phyloP scores from a whole-genome alignment of 495 filamentous ascomycete species.

The Sabuloglossum arenarium region DNA sequence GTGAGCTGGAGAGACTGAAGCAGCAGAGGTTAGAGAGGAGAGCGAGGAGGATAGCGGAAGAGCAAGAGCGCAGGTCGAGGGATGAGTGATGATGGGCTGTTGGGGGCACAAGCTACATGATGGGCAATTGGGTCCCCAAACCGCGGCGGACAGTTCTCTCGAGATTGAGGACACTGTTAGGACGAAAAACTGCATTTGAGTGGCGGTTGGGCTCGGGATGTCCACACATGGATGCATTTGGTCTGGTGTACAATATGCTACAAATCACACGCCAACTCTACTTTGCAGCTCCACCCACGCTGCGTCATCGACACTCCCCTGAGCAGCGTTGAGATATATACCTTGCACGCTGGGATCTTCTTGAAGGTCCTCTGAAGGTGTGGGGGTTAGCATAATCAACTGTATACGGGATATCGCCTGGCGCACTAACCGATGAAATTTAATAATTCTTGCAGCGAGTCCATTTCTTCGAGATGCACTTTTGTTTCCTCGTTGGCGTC shows the following conservation, averaged over 20 bases:
- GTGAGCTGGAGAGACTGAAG: conserved; percentile 55
- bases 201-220: not conserved
- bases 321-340: conserved; percentile 38
- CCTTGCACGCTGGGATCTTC: conserved; percentile 45
- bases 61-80: conserved; percentile 14
- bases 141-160: too few species aligned
- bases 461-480: conserved; percentile 27
- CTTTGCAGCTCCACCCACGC: conserved; percentile 13
- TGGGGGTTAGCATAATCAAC: not conserved
- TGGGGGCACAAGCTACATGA: too few species aligned
- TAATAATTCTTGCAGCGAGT: conserved; percentile 25
- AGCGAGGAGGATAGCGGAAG: conserved; percentile 34
- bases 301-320: conserved; percentile 10
- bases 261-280: conserved; percentile 10
- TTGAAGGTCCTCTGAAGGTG: conserved; percentile 17
- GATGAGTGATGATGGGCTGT: not conserved
- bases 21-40: conserved; percentile 34
- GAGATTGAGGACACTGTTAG: not conserved
- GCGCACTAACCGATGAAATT: conserved; percentile 33
- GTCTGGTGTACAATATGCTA: not conserved
- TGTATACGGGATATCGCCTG: not conserved
- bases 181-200: not conserved
- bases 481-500: conserved; percentile 60
- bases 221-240: not conserved
- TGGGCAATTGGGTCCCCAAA: too few species aligned